Percentiles rank a stretch among this genome's conserved stretches.
Evolutionary conservation across 306 rosid species (phyloP).

Genomic region (Comarum palustre): DNA sequence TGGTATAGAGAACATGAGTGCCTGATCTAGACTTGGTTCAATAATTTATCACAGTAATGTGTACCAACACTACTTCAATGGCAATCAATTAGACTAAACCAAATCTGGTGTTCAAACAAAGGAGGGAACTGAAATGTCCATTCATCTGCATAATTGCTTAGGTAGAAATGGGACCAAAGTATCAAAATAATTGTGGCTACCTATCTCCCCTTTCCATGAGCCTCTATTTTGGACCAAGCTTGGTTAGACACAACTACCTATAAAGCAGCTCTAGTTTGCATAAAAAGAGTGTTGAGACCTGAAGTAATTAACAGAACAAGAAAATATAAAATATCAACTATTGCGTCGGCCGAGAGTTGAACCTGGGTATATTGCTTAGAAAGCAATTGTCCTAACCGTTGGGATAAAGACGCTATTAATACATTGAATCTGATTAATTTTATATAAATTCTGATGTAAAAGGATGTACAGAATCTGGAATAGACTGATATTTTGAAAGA

Average conservation of each 20-base stretch:
- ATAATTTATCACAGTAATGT: too few species aligned
- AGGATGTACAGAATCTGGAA: too few species aligned
- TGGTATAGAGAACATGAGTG: too few species aligned
- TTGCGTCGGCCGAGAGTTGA: constrained; percentile 36
- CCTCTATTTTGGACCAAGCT: background rate
- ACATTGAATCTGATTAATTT: too few species aligned
- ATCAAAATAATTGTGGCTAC: background rate
- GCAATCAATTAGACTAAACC: too few species aligned
- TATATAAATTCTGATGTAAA: too few species aligned
- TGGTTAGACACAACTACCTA: background rate
- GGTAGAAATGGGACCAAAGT: background rate
- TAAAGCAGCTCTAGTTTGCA: background rate
- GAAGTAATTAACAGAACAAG: too few species aligned
- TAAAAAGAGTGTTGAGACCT: background rate
- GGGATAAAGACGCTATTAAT: constrained; percentile 24
- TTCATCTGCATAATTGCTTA: background rate
- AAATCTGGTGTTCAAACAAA: too few species aligned
- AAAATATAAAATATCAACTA: background rate
- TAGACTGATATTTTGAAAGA: too few species aligned
- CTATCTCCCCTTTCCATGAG: background rate
- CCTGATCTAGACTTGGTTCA: too few species aligned
- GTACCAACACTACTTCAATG: too few species aligned
- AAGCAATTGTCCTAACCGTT: constrained; percentile 39
- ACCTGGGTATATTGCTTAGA: constrained; percentile 38
- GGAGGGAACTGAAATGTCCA: too few species aligned